Percentiles rank a stretch among this genome's conserved stretches.
These are phyloP conservation scores for Lathyrus aphaca DNA, from an alignment of 306 rosid species.

Conservation along the genomic window DNA sequence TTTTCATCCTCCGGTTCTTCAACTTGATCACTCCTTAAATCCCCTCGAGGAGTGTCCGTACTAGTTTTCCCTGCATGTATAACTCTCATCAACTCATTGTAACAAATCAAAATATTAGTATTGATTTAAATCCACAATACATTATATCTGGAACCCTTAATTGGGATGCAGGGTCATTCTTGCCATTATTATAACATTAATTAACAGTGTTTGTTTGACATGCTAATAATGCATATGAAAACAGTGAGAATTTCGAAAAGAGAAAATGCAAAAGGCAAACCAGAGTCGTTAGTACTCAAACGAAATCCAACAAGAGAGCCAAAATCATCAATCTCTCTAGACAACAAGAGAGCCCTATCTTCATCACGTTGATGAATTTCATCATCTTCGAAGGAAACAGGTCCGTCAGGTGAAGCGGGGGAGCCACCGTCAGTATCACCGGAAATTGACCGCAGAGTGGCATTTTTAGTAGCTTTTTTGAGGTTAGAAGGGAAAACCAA, in stretches of 20 bases:
- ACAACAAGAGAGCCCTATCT: conserved; percentile 39
- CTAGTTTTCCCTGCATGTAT: conserved; percentile 35
- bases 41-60: conserved; percentile 21
- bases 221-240: background rate
- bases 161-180: too few species aligned
- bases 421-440: background rate
- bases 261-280: conserved; percentile 31
- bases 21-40: conserved; percentile 19
- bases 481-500: conserved; percentile 33
- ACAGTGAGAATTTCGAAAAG: background rate
- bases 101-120: background rate
- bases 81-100: conserved; percentile 26
- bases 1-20: conserved; percentile 37
- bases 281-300: conserved; percentile 45
- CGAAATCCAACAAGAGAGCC: conserved; percentile 59
- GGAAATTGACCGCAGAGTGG: conserved; percentile 43
- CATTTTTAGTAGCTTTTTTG: conserved; percentile 30
- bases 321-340: conserved; percentile 51
- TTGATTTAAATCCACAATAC: background rate
- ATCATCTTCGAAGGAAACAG: conserved; percentile 42
- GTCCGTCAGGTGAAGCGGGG: conserved; percentile 39
- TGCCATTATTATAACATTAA: too few species aligned
- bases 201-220: background rate
- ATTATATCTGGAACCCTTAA: too few species aligned
- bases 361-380: conserved; percentile 11